Base-by-base conservation (phyloP, 805 yeast genomes). In the Tetrapisispora nanseiensis region DNA sequence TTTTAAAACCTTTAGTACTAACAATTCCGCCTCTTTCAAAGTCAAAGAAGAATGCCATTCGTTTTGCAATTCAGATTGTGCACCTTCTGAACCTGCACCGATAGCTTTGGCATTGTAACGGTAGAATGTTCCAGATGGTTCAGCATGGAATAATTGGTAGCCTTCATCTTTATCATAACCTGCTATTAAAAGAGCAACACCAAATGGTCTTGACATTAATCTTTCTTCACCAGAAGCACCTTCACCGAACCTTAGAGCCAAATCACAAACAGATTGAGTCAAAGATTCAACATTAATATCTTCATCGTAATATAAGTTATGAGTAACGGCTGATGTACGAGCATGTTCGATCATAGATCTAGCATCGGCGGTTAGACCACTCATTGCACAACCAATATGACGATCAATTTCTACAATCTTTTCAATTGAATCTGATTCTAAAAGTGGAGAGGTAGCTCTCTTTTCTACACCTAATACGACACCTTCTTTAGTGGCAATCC, bases 311-410 rank as follows among this genome's bases (percentile, higher is more conserved):
- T 86, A 84, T 56, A 92, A 72, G 51, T 80, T 75, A 65, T 92
- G 98, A 53, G 89, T 86, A 51, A 89, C 80, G 10, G 87, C 76
- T 9, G 82, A 77, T 19, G 86, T 95, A 56, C 98, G 75, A 16
- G 99, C 98, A 59, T 92, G 99, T 62, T 94, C 97, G 57, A 92
- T 87, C 95, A 92, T 87, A 26, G 95, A 85, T 58, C 97, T 76
- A 15, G 99, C 99, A 68, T 92, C 99, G 3, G 99, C 97, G 2
- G 97, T 92, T 50, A 94, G 73, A 3, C 99, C 99, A 49, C 94
- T 81, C 97, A 92, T 92, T 54, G 99, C 98, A 68, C 97, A 87
- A 38, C 99, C 98, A 44, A 92, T 79, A 61, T 92, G 98, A 37
- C 70, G 69, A 60, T 92, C 99, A 45, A 92, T 82, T 59, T 92